Evolutionary conservation across 2,329 filamentous ascomycete genomes (phyloP).

Genomic region (Ascocoryne sarcoides): DNA sequence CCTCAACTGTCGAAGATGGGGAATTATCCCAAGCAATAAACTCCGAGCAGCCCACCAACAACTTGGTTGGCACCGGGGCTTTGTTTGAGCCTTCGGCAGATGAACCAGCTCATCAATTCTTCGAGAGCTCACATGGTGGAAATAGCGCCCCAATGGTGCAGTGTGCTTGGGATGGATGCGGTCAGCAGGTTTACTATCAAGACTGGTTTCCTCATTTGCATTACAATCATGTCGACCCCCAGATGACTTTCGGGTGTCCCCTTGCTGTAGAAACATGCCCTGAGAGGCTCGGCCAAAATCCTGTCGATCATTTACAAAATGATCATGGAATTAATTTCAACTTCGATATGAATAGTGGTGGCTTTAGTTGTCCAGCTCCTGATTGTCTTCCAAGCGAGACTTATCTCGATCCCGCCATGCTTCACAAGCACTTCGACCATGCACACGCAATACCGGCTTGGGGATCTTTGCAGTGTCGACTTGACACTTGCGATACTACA

Average conservation of each 20-base stretch:
- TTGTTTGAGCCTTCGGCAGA: constrained; percentile 8
- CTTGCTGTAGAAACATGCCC: constrained; percentile 19
- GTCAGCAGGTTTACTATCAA: constrained; percentile 15
- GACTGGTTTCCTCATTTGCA: constrained; percentile 24
- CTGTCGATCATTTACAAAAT: constrained; percentile 22
- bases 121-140: neutral
- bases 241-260: constrained; percentile 23
- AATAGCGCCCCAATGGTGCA: constrained; percentile 9
- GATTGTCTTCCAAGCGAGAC: constrained; percentile 16
- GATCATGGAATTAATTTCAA: constrained; percentile 19
- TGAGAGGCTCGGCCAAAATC: constrained; percentile 15
- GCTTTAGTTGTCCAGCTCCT: constrained; percentile 22
- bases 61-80: constrained; percentile 16
- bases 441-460: constrained; percentile 22
- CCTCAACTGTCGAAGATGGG: neutral
- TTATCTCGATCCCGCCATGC: constrained; percentile 18
- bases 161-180: constrained; percentile 24
- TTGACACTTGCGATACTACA: constrained; percentile 18
- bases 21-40: constrained; percentile 2
- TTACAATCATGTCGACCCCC: constrained; percentile 23
- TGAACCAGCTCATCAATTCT: constrained; percentile 5
- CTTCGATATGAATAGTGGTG: constrained; percentile 15
- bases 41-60: constrained; percentile 2
- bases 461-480: constrained; percentile 20
- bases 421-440: constrained; percentile 25